A percentile compares a stretch with the other conserved stretches of the same genome.
These are phyloP conservation scores for Musa troglodytarum DNA, from an alignment of 176 grass and related monocot species.

Conservation along the genomic window DNA sequence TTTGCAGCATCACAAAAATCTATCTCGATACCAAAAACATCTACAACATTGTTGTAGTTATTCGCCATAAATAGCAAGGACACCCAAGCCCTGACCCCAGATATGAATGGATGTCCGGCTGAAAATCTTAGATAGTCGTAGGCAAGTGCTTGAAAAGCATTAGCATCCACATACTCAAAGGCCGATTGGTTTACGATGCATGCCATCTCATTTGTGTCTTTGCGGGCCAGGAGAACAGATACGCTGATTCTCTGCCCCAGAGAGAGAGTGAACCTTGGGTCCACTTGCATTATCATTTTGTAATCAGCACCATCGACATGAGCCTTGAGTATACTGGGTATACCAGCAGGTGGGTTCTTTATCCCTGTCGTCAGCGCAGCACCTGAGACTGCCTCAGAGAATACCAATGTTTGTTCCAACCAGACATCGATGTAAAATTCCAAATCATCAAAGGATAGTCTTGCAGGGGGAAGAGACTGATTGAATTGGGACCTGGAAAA, in stretches of 20 bases:
- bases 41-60: not conserved
- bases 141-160: not conserved
- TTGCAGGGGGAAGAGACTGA: not conserved
- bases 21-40: not conserved
- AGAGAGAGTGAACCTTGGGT: not conserved
- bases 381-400: not conserved
- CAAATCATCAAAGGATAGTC: slow-evolving; percentile 1
- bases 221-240: not conserved
- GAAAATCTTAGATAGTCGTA: slow-evolving; percentile 10
- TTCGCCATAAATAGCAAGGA: not conserved
- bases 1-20: not conserved
- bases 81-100: not conserved
- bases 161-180: not conserved
- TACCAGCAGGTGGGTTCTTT: not conserved
- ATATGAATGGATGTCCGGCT: slow-evolving; percentile 1
- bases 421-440: slow-evolving; percentile 9
- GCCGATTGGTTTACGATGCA: not conserved
- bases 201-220: not conserved
- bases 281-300: not conserved
- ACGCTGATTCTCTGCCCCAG: not conserved
- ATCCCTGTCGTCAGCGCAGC: not conserved
- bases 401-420: not conserved
- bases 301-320: not conserved
- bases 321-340: not conserved
- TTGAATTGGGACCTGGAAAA: not conserved